These are phyloP conservation scores for Trichoderma semiorbis DNA, from an alignment of 2,329 filamentous ascomycete genomes.

Conservation along the genomic window DNA sequence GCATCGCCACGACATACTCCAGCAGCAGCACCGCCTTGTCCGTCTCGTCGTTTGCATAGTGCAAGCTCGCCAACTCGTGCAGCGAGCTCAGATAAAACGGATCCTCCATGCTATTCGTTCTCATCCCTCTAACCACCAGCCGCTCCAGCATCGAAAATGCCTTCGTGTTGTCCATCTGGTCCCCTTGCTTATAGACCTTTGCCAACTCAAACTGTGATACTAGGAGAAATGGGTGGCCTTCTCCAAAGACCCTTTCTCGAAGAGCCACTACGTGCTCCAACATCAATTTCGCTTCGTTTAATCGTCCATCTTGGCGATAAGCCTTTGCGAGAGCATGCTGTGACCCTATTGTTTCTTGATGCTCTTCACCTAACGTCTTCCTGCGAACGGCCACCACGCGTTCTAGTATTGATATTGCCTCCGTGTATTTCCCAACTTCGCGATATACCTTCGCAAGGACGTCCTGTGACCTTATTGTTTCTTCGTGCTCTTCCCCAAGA, in stretches of 20 bases:
- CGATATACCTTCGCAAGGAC: not conserved
- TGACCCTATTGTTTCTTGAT: not conserved
- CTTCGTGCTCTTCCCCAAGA: not conserved
- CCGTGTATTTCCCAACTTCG: not conserved
- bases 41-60: not conserved
- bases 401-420: slow-evolving; percentile 9
- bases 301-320: not conserved
- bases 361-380: not conserved
- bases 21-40: not conserved
- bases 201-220: not conserved
- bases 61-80: not conserved
- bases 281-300: not conserved
- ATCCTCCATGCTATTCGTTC: not conserved
- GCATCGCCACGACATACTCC: not conserved
- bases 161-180: not conserved
- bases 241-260: not conserved
- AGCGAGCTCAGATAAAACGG: not conserved
- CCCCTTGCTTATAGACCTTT: not conserved
- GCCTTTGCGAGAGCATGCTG: not conserved
- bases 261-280: slow-evolving; percentile 4
- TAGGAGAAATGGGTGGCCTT: not conserved
- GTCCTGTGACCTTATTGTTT: not conserved
- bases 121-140: not conserved
- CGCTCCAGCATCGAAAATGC: not conserved
- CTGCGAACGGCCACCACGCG: not conserved